phyloP scores from a whole-genome alignment of 1,284 basidiomycete species.

The Filobasidium uniguttulatum region DNA sequence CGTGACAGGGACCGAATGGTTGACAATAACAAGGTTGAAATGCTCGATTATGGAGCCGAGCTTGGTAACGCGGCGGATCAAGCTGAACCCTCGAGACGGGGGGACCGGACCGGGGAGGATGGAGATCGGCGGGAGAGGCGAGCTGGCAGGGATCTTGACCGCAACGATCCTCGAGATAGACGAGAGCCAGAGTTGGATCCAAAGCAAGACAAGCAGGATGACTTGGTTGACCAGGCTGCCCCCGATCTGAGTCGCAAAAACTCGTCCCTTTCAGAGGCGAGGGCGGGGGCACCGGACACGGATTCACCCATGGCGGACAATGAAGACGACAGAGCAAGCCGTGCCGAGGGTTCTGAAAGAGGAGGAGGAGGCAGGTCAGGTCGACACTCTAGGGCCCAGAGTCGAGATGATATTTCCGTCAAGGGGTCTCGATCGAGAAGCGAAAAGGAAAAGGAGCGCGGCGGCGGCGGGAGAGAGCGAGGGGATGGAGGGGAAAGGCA shows the following conservation, averaged over 20 bases:
- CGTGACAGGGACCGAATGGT: slow-evolving; percentile 9
- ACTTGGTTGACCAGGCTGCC: not conserved
- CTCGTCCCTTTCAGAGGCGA: not conserved
- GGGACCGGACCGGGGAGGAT: not conserved
- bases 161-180: slow-evolving; percentile 2
- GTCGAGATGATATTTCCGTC: not conserved
- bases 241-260: not conserved
- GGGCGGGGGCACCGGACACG: not conserved
- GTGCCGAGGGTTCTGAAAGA: not conserved
- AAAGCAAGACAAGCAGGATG: not conserved
- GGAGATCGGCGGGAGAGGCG: not conserved
- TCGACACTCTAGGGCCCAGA: not conserved
- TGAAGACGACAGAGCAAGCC: not conserved
- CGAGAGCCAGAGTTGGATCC: not conserved
- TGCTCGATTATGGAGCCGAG: slow-evolving; percentile 13
- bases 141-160: not conserved
- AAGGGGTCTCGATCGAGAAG: not conserved
- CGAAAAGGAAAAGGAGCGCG: not conserved
- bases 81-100: slow-evolving; percentile 1
- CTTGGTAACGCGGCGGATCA: slow-evolving; percentile 1
- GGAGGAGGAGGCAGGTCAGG: not conserved
- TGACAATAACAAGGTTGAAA: slow-evolving; percentile 5
- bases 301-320: not conserved
- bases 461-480: too few species aligned
- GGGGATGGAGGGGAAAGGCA: not conserved